These are phyloP conservation scores for Pelargonium nanum DNA, from an alignment of 345 rosid species.

Conservation along the genomic window DNA sequence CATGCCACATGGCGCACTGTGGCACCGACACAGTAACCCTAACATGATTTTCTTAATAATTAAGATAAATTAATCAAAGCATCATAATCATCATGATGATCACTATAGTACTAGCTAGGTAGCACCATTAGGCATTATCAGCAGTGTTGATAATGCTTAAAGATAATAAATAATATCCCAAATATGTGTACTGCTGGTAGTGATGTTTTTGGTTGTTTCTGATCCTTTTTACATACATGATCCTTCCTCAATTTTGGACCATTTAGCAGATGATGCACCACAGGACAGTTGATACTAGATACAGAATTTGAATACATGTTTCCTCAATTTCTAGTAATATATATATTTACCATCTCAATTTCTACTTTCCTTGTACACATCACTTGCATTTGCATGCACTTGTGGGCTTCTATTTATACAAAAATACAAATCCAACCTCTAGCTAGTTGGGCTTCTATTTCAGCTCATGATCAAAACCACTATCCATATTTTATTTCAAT, in stretches of 20 bases:
- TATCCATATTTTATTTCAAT: too few relatives aligned
- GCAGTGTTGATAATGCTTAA: neutral
- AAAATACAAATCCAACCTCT: neutral
- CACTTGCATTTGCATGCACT: neutral
- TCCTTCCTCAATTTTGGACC: neutral
- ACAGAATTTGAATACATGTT: neutral
- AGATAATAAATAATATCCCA: neutral
- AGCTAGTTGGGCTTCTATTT: neutral
- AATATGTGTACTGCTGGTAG: neutral
- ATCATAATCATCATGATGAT: neutral
- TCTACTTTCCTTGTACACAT: neutral
- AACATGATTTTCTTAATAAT: too few relatives aligned
- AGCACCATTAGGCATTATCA: neutral
- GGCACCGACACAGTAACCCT: neutral
- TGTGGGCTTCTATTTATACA: neutral
- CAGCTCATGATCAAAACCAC: too few relatives aligned
- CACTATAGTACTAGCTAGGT: neutral
- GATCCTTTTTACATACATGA: neutral
- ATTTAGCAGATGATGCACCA: neutral
- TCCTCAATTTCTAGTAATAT: neutral
- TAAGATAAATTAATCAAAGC: too few relatives aligned
- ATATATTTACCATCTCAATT: neutral
- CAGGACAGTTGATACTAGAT: neutral
- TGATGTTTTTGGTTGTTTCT: neutral
- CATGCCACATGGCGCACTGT: neutral